Conservation (phyloP, 2,329 filamentous ascomycete genomes). For the Xylariaceae sp. region DNA sequence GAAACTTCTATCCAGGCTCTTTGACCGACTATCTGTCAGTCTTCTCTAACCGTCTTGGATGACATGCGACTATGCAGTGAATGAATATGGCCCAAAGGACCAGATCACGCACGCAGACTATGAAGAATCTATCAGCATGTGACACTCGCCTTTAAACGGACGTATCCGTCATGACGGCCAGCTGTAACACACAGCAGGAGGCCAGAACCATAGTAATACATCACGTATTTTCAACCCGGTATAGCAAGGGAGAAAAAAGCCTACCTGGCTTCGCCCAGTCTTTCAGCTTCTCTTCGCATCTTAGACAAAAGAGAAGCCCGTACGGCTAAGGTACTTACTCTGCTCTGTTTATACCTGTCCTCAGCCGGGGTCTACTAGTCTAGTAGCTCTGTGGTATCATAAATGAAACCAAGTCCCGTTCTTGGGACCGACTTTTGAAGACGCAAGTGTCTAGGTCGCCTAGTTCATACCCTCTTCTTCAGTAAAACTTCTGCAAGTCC, state of each 20-base stretch:
- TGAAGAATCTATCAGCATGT: no score
- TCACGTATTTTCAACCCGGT: no score
- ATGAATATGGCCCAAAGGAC: neutral
- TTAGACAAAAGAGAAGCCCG: neutral
- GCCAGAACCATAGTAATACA: no score
- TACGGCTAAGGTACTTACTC: neutral
- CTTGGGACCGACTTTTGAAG: neutral
- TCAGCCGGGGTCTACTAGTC: neutral
- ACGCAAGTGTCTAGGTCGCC: neutral
- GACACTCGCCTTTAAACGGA: neutral
- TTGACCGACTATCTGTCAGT: no score
- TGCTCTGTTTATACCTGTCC: neutral
- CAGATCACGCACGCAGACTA: no score
- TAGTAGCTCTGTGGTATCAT: neutral
- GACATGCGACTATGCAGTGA: neutral
- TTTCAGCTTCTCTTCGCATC: no score
- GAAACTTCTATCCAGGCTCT: no score
- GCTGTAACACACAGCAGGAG: no score
- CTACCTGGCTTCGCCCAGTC: no score
- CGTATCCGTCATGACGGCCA: neutral
- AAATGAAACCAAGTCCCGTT: no score
- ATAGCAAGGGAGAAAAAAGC: no score
- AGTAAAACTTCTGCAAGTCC: slow-evolving; percentile 41
- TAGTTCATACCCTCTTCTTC: neutral
- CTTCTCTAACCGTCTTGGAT: no score